Evolutionary conservation across 345 rosid species (phyloP).

Genomic region (Heritiera littoralis): DNA sequence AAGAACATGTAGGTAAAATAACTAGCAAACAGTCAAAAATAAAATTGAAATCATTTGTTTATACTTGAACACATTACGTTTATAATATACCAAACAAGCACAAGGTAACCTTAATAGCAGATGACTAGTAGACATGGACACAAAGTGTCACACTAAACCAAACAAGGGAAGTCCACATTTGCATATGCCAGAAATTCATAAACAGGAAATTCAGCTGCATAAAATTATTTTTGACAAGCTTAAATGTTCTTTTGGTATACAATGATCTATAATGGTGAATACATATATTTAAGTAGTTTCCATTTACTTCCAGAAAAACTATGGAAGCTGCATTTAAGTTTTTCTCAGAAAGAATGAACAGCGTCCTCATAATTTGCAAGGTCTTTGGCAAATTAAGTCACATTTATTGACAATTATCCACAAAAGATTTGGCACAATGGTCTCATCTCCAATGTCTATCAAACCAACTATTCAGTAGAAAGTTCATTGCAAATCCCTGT

Average conservation of each 20-base stretch:
- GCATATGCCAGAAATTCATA: neutral
- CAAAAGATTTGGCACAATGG: neutral
- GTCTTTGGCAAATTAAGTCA: neutral
- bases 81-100: neutral
- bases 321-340: neutral
- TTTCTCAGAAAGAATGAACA: neutral
- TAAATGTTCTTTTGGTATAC: neutral
- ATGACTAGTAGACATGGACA: neutral
- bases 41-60: neutral
- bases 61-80: neutral
- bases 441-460: neutral
- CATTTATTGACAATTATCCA: neutral
- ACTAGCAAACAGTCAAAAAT: neutral
- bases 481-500: neutral
- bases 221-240: neutral
- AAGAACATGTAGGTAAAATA: neutral
- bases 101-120: slow-evolving; percentile 6
- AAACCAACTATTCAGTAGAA: neutral
- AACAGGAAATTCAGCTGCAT: neutral
- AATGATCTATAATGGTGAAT: neutral
- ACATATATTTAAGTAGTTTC: neutral
- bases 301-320: neutral
- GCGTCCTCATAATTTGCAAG: neutral
- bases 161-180: neutral
- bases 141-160: neutral